These are phyloP conservation scores for Amauroascus niger DNA, from an alignment of 2,329 filamentous ascomycete genomes.

Conservation along the genomic window DNA sequence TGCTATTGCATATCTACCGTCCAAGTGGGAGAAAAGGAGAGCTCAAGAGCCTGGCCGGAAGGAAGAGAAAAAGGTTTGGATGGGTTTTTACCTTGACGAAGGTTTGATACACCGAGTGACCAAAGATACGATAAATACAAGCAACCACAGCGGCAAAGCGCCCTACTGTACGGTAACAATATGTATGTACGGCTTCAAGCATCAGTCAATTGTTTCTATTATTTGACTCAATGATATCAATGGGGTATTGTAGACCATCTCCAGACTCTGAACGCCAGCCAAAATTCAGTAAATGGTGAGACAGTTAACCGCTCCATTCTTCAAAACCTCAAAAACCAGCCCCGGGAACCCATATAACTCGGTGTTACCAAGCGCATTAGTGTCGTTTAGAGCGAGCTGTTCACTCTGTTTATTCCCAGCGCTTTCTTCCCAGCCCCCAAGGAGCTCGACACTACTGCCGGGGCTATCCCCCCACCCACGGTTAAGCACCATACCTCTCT, in stretches of 20 bases:
- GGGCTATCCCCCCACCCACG: conserved; percentile 86
- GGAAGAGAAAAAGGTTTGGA: neutral
- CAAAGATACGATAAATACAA: neutral
- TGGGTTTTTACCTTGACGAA: neutral
- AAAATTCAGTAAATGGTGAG: conserved; percentile 68
- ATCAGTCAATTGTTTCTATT: neutral
- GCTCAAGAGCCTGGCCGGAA: neutral
- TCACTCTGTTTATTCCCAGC: conserved; percentile 37
- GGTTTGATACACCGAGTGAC: neutral
- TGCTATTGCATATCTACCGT: conserved; percentile 13
- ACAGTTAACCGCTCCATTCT: conserved; percentile 80
- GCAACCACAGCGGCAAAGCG: neutral
- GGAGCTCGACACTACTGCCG: conserved; percentile 75
- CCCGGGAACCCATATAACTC: conserved; percentile 91
- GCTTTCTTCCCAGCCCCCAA: conserved; percentile 79
- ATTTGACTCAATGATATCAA: neutral
- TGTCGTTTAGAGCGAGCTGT: conserved; percentile 39
- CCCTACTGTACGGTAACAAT: neutral
- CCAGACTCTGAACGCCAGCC: neutral
- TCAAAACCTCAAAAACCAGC: conserved; percentile 87
- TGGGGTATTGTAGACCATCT: neutral
- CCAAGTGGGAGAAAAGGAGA: neutral
- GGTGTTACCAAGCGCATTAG: conserved; percentile 55
- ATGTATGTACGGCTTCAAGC: neutral
- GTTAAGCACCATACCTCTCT: conserved; percentile 71